Conservation (phyloP, 306 rosid species). For the Medicago ruthenica region DNA sequence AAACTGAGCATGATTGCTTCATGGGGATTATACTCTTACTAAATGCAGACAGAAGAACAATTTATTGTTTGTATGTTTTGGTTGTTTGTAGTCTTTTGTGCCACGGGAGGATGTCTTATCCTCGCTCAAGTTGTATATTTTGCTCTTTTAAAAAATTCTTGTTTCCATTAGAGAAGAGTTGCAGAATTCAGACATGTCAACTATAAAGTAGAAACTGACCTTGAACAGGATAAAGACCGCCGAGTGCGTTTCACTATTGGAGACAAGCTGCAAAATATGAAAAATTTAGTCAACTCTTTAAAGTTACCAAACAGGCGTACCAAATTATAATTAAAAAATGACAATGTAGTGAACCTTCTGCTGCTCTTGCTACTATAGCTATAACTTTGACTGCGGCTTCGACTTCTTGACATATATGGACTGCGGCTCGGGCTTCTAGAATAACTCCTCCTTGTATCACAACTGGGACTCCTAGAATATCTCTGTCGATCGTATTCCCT, state of each 20-base stretch:
- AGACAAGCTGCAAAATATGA: conserved; percentile 59
- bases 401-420: conserved; percentile 54
- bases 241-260: conserved; percentile 49
- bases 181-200: not conserved
- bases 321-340: conserved; percentile 30
- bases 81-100: not conserved
- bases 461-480: conserved; percentile 75
- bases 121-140: not conserved
- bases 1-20: not conserved
- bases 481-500: conserved; percentile 63
- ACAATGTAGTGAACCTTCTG: conserved; percentile 54
- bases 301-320: not conserved
- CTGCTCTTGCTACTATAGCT: conserved; percentile 64
- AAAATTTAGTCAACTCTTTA: conserved; percentile 31
- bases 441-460: conserved; percentile 66
- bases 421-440: conserved; percentile 64
- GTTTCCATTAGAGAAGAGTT: not conserved
- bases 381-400: conserved; percentile 50
- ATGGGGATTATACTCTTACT: not conserved
- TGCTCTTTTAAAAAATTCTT: not conserved
- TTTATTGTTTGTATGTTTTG: not conserved
- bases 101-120: not conserved
- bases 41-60: not conserved
- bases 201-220: conserved; percentile 50
- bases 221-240: conserved; percentile 53